These are phyloP conservation scores for Coemansia sp. DNA, from an alignment of 192 early-diverging fungal genomes.

Conservation along the genomic window DNA sequence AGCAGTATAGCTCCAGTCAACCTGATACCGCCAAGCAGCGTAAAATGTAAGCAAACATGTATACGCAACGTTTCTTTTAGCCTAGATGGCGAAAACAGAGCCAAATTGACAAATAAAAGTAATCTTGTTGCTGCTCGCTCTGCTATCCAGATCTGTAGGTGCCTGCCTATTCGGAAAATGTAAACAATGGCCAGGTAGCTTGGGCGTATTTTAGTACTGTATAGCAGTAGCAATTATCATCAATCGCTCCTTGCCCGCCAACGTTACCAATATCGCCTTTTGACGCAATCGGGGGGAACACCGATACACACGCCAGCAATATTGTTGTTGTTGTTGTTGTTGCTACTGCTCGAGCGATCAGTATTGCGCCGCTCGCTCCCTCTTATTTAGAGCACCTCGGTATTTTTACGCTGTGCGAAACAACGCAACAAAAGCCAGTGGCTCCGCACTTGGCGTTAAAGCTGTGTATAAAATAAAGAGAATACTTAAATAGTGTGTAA, in stretches of 20 bases:
- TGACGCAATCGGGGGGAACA: neutral
- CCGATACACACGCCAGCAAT: too few relatives aligned
- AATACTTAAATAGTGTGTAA: neutral
- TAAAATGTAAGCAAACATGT: neutral
- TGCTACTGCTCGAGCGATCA: conserved; percentile 1
- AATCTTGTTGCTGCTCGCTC: neutral
- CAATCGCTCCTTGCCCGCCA: neutral
- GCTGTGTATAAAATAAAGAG: neutral
- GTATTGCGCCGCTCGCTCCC: neutral
- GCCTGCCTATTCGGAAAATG: neutral
- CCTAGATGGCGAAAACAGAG: neutral
- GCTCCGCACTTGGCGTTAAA: too few relatives aligned
- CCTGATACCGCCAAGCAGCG: neutral
- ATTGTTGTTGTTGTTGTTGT: conserved; percentile 8
- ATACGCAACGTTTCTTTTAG: neutral
- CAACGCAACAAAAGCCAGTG: neutral
- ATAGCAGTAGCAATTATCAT: neutral
- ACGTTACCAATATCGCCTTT: conserved; percentile 2
- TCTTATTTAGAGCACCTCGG: neutral
- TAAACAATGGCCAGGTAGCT: neutral
- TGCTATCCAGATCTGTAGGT: neutral
- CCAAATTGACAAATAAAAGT: neutral
- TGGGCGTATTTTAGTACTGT: neutral
- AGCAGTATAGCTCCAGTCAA: neutral
- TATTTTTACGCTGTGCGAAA: neutral